Conservation (phyloP, 2,329 filamentous ascomycete genomes). For the Trichophyton equinum region DNA sequence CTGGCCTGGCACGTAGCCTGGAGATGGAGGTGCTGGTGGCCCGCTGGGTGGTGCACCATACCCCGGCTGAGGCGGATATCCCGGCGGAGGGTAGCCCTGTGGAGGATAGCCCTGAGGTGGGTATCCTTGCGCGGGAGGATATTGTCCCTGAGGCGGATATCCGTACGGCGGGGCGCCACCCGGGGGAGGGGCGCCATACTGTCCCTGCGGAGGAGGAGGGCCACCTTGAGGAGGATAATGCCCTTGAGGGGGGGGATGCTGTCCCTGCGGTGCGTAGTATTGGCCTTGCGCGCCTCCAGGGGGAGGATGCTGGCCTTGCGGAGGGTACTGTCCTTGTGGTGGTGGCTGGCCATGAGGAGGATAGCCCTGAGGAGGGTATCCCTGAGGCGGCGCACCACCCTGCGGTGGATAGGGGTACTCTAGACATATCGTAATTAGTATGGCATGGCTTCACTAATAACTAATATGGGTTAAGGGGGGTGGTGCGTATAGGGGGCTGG, state of each 20-base stretch:
- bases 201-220: conserved; percentile 5
- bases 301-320: conserved; percentile 8
- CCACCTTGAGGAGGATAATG: conserved; percentile 4
- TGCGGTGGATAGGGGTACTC: conserved; percentile 1
- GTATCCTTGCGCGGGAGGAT: conserved; percentile 4
- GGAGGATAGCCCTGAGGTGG: conserved; percentile 4
- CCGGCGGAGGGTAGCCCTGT: conserved; percentile 9
- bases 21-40: conserved; percentile 46
- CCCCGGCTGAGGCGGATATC: conserved; percentile 4
- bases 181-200: conserved; percentile 8
- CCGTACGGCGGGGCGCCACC: conserved; percentile 7
- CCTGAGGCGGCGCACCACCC: conserved; percentile 6
- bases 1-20: conserved; percentile 54
- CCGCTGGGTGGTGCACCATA: conserved; percentile 8
- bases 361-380: conserved; percentile 8
- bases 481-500: background rate
- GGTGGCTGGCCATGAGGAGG: conserved; percentile 11
- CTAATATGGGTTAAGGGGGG: too few species aligned
- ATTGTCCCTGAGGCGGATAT: conserved; percentile 10
- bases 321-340: conserved; percentile 10
- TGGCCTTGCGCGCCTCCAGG: conserved; percentile 6
- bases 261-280: conserved; percentile 7
- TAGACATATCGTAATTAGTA: background rate
- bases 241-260: conserved; percentile 1
- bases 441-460: background rate